Conservation (phyloP, 225 moss, liverwort and hornwort genomes). For the Climacium dendroides region DNA sequence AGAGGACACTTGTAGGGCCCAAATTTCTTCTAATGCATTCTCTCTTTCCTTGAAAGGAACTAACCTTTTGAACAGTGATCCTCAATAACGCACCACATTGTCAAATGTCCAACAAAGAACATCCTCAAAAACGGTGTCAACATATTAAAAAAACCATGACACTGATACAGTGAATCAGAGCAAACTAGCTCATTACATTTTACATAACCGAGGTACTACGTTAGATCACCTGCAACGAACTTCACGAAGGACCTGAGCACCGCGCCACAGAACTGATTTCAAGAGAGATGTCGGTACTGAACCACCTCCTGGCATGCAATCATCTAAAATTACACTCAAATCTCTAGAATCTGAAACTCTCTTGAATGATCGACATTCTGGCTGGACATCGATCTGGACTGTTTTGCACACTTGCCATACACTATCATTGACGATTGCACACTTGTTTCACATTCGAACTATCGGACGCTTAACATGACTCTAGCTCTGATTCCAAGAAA, state of each 20-base stretch:
- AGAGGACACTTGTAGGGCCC: no score
- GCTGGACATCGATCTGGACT: not conserved
- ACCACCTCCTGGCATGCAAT: not conserved
- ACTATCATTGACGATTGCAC: not conserved
- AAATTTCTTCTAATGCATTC: no score
- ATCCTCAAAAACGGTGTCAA: not conserved
- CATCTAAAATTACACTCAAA: not conserved
- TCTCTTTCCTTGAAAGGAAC: not conserved
- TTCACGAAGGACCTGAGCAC: not conserved
- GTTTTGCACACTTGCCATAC: not conserved
- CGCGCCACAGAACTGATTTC: not conserved
- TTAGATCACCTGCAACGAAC: not conserved
- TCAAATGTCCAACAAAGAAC: not conserved
- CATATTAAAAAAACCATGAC: not conserved
- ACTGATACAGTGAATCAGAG: not conserved
- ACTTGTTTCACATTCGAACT: not conserved
- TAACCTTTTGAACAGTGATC: not conserved
- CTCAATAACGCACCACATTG: not conserved
- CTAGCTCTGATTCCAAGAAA: not conserved
- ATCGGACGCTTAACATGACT: no score
- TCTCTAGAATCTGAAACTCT: not conserved
- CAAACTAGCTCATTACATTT: not conserved
- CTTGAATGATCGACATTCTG: not conserved
- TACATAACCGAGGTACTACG: not conserved
- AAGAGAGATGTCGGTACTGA: not conserved